Evolutionary conservation across 768 basidiomycete genomes (phyloP), one percentile per base, ranked within the genome.

Genomic region (Suillus hirtellus): DNA sequence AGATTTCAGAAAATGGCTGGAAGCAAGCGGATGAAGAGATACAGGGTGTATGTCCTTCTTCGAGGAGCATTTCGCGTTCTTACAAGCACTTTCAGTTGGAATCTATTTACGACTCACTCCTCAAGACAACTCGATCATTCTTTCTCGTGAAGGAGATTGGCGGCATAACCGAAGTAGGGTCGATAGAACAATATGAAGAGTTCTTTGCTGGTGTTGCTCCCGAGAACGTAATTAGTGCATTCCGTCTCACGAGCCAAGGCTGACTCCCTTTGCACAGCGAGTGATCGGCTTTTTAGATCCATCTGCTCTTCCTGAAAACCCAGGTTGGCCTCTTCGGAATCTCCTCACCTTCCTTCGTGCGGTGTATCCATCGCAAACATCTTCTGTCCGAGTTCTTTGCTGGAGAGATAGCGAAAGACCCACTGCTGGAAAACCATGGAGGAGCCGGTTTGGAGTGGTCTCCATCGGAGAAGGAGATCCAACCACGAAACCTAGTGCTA

Each of bases 271-370:
- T 49, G 3, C 14, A 34, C 64, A 86, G 83, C 74, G 78, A n/a
- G 64, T 82, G 1, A 74, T 96, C 17, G 86, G 80, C 3, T 93
- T 95, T 73, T 69, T 89, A 58, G 97, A 99, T 71, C 94, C 96
- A 4, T 97, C 95, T 0, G 88, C 95, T 0, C 80, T 86, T 50
- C 78, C 84, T 0, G 72, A 82, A 4, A 88, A 89, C 64, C 92
- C 91, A 1, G 95, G 93, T 19, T 96, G 96, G 96, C 93, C 95
- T 0, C 82, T 98, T 7, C 90, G 96, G 50, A 99, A 98, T 72
- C 84, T 96, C 64, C 89, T 99, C 11, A 85, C 90, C 17, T 95
- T 90, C 74, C 86, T 98, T 15, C 82, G 82, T 31, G 82, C 83
- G 40, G 72, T 85, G 14, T 84, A 92, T 70, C 84, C 85, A 0